phyloP scores from a whole-genome alignment of 2,329 filamentous ascomycete genomes.

The Raffaelea ambrosiae region DNA sequence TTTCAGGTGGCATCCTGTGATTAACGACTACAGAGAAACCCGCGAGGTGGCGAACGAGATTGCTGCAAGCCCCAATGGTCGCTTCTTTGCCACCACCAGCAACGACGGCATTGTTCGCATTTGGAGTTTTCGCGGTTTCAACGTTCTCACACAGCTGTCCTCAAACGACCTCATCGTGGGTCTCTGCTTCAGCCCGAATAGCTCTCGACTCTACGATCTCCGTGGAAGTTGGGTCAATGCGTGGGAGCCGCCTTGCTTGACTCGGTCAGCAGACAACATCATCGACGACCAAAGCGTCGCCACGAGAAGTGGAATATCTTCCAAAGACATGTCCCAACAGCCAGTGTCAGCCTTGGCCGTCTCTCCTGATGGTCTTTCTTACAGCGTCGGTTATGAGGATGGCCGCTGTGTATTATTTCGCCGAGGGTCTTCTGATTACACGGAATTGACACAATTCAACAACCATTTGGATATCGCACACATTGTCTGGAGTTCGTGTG shows the following conservation, averaged over 20 bases:
- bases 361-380: background rate
- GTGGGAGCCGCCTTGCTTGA: background rate
- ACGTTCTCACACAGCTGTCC: background rate
- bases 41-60: background rate
- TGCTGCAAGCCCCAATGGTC: background rate
- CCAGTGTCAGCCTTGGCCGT: background rate
- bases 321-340: background rate
- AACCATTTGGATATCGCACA: background rate
- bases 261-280: background rate
- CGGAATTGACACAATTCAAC: background rate
- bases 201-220: background rate
- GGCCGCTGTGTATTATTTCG: background rate
- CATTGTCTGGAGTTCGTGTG: background rate
- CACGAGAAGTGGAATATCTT: background rate
- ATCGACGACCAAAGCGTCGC: background rate
- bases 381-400: background rate
- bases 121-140: background rate
- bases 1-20: slow-evolving; percentile 3
- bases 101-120: background rate
- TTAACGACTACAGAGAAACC: background rate
- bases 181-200: slow-evolving; percentile 1
- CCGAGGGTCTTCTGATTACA: background rate
- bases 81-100: background rate
- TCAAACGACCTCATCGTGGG: background rate
- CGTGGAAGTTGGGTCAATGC: background rate